Evolutionary conservation across 164 flowering plant genomes (phyloP).

Genomic region (Cinnamomum chago): DNA sequence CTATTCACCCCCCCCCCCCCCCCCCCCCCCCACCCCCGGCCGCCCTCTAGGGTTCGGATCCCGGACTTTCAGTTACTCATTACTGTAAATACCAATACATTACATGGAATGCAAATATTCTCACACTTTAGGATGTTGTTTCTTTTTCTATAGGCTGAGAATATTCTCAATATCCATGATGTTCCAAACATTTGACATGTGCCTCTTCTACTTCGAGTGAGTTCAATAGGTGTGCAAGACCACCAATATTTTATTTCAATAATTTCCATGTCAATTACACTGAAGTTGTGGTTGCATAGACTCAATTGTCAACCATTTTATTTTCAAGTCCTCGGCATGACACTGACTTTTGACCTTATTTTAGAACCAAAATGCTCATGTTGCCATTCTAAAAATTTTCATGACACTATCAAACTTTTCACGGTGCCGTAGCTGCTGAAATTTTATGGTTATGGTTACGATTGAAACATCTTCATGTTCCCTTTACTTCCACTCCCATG

Average conservation of each 20-base stretch:
- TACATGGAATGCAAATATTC: background rate
- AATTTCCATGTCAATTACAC: background rate
- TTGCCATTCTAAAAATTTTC: constrained; percentile 62
- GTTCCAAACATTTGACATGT: constrained; percentile 98
- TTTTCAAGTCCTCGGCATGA: constrained; percentile 4
- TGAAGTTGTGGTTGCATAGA: background rate
- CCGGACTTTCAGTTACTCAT: no score
- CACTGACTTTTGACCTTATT: constrained; percentile 20
- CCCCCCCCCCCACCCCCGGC: no score
- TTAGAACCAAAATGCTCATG: constrained; percentile 93
- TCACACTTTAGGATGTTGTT: background rate
- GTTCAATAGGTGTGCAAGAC: constrained; percentile 17
- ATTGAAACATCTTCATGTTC: no score
- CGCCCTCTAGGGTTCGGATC: no score
- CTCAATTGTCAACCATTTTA: background rate
- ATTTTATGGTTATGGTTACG: no score
- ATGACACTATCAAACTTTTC: no score
- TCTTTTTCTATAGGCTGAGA: constrained; percentile 46
- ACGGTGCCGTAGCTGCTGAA: fast-evolving
- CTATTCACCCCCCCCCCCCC: no score
- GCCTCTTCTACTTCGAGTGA: constrained; percentile 83
- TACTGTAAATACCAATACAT: background rate
- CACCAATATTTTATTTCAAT: background rate
- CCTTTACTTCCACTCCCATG: no score
- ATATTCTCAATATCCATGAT: constrained; percentile 87